Percentiles rank a stretch among this genome's conserved stretches.
These are phyloP conservation scores for Cotoneaster glaucophyllus DNA, from an alignment of 306 rosid species.

Conservation along the genomic window DNA sequence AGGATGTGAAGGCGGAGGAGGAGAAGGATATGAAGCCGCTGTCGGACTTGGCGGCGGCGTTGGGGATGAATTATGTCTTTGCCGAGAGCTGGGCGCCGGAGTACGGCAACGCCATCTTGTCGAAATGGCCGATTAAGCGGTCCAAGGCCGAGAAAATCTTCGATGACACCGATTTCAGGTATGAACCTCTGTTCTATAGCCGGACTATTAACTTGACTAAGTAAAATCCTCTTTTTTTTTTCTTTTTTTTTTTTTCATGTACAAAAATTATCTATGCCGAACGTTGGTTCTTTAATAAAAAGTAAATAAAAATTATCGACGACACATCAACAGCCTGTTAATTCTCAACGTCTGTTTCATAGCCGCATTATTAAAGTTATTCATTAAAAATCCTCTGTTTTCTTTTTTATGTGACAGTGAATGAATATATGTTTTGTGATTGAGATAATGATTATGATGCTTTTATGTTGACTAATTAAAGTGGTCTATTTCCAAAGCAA, in stretches of 20 bases:
- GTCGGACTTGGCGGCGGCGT: slow-evolving; percentile 73
- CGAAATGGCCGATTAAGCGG: slow-evolving; percentile 81
- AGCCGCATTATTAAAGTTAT: neutral
- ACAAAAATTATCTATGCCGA: too few relatives aligned
- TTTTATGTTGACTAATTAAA: slow-evolving; percentile 3
- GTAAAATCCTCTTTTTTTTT: too few relatives aligned
- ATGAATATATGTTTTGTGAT: neutral
- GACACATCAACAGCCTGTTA: too few relatives aligned
- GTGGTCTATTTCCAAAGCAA: neutral
- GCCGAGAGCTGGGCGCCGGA: slow-evolving; percentile 99
- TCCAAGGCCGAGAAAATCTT: slow-evolving; percentile 59
- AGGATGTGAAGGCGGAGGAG: slow-evolving; percentile 96
- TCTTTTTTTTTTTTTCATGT: too few relatives aligned
- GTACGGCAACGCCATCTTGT: slow-evolving; percentile 85
- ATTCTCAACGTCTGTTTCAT: too few relatives aligned
- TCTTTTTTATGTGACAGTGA: neutral
- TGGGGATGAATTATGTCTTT: slow-evolving; percentile 80
- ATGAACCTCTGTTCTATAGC: too few relatives aligned
- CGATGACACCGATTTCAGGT: slow-evolving; percentile 86
- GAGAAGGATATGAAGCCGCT: slow-evolving; percentile 88
- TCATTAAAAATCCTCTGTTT: neutral
- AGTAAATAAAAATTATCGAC: too few relatives aligned
- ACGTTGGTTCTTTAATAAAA: too few relatives aligned
- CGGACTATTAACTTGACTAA: too few relatives aligned
- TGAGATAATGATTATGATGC: neutral